These are phyloP conservation scores for Volvox reticuliferus DNA, from an alignment of 139 green algal species.

Conservation along the genomic window DNA sequence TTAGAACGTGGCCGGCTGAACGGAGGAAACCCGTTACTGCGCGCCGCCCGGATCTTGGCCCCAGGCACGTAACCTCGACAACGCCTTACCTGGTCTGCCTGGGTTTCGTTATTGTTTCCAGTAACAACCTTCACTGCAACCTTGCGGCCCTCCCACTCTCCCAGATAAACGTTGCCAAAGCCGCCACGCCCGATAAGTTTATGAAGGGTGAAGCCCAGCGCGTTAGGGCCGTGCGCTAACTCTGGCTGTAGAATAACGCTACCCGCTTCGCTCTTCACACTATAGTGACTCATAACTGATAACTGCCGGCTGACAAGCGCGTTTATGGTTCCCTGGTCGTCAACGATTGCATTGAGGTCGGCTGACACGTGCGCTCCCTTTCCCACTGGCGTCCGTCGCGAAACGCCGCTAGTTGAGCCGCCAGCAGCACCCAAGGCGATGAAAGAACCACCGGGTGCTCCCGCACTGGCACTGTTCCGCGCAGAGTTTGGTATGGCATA, in stretches of 20 bases:
- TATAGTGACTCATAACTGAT: slow-evolving; percentile 58
- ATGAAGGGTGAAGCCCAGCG: slow-evolving; percentile 39
- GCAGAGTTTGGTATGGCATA: slow-evolving; percentile 32
- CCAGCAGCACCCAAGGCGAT: slow-evolving; percentile 29
- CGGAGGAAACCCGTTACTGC: too few species aligned
- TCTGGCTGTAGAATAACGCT: slow-evolving; percentile 49
- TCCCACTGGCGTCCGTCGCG: not conserved
- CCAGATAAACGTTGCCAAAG: slow-evolving; percentile 62
- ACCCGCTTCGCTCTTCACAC: slow-evolving; percentile 40
- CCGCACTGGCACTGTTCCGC: not conserved
- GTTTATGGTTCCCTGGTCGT: slow-evolving; percentile 63
- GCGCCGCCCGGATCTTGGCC: too few species aligned
- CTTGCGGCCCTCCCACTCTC: slow-evolving; percentile 54
- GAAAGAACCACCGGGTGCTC: not conserved
- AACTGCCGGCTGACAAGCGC: slow-evolving; percentile 56
- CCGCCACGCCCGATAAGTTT: slow-evolving; percentile 58
- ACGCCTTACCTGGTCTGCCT: slow-evolving; percentile 2
- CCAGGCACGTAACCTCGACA: too few species aligned
- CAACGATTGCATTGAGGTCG: slow-evolving; percentile 62
- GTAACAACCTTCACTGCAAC: slow-evolving; percentile 63
- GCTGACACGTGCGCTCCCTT: slow-evolving; percentile 52
- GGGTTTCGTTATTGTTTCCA: slow-evolving; percentile 31
- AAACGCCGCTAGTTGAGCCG: not conserved
- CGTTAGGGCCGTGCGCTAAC: slow-evolving; percentile 30
- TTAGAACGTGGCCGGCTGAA: too few species aligned